Evolutionary conservation across 768 basidiomycete species (phyloP).

Genomic region (Galerina sulciceps): DNA sequence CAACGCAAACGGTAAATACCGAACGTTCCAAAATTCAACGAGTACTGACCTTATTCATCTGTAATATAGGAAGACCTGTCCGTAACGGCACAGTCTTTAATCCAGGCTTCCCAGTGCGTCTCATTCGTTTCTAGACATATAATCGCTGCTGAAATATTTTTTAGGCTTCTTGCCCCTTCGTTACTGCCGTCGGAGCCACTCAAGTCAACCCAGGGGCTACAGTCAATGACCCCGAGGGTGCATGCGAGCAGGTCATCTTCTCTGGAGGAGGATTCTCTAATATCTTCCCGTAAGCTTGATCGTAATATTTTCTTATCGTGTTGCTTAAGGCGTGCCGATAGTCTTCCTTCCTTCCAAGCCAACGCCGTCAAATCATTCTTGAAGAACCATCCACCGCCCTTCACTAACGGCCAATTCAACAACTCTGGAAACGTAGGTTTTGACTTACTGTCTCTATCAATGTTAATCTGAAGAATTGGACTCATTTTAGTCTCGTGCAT

Average conservation of each 20-base stretch:
- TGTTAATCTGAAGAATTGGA: not conserved
- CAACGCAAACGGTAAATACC: slow-evolving; percentile 45
- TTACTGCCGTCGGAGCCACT: slow-evolving; percentile 60
- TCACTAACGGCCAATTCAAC: slow-evolving; percentile 45
- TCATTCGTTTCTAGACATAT: not conserved
- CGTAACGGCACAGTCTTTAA: slow-evolving; percentile 28
- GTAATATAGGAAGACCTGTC: slow-evolving; percentile 24
- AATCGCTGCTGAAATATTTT: not conserved
- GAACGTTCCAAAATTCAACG: not conserved
- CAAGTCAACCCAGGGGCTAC: slow-evolving; percentile 49
- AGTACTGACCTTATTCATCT: not conserved
- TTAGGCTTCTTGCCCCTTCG: slow-evolving; percentile 49
- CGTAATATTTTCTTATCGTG: slow-evolving; percentile 2
- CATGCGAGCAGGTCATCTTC: slow-evolving; percentile 49
- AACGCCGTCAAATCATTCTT: slow-evolving; percentile 43
- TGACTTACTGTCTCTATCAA: not conserved
- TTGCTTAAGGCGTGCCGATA: not conserved
- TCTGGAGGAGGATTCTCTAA: slow-evolving; percentile 59
- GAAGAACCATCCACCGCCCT: slow-evolving; percentile 43
- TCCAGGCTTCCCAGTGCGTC: slow-evolving; percentile 27
- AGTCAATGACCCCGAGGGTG: slow-evolving; percentile 47
- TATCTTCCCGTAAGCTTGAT: slow-evolving; percentile 37
- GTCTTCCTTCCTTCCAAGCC: slow-evolving; percentile 47
- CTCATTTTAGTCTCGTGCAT: slow-evolving; percentile 44
- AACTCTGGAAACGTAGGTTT: slow-evolving; percentile 42